These are phyloP conservation scores for Fusarium ambrosium DNA, from an alignment of 2,329 filamentous ascomycete species.

Conservation along the genomic window DNA sequence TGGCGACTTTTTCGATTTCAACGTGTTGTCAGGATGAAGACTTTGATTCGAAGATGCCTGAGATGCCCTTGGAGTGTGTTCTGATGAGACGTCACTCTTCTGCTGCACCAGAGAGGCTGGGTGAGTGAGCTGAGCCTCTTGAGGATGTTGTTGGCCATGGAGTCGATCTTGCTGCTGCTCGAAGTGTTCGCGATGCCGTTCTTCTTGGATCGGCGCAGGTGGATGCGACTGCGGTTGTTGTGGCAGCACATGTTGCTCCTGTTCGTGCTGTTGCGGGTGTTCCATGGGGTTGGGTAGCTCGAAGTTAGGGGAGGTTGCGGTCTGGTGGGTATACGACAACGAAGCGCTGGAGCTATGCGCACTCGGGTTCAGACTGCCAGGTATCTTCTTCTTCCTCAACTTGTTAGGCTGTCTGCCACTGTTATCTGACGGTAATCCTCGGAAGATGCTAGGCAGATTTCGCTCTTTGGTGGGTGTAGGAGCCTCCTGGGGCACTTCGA, in stretches of 20 bases:
- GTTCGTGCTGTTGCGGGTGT: constrained; percentile 35
- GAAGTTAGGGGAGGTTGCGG: constrained; percentile 60
- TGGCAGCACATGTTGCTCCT: constrained; percentile 29
- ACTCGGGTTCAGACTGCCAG: constrained; percentile 83
- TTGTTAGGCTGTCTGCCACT: constrained; percentile 86
- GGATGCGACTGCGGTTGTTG: constrained; percentile 35
- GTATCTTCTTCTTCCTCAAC: constrained; percentile 86
- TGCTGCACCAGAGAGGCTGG: constrained; percentile 37
- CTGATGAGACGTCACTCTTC: constrained; percentile 54
- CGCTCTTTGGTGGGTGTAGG: constrained; percentile 75
- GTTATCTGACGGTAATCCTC: constrained; percentile 72
- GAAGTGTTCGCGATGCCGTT: constrained; percentile 34
- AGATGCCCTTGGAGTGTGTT: constrained; percentile 62
- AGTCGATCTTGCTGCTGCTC: constrained; percentile 33
- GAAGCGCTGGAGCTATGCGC: constrained; percentile 92
- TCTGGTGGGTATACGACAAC: constrained; percentile 62
- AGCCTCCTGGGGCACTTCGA: constrained; percentile 57
- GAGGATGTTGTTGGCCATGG: constrained; percentile 26
- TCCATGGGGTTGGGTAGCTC: constrained; percentile 65
- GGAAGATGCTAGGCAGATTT: constrained; percentile 77
- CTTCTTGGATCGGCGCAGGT: constrained; percentile 33
- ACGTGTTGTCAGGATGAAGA: constrained; percentile 60
- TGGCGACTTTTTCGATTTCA: constrained; percentile 79
- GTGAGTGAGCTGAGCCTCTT: constrained; percentile 35
- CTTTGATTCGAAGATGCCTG: constrained; percentile 59